Conservation (phyloP, 208 protist genomes). For the Crithidia acanthocephali region DNA sequence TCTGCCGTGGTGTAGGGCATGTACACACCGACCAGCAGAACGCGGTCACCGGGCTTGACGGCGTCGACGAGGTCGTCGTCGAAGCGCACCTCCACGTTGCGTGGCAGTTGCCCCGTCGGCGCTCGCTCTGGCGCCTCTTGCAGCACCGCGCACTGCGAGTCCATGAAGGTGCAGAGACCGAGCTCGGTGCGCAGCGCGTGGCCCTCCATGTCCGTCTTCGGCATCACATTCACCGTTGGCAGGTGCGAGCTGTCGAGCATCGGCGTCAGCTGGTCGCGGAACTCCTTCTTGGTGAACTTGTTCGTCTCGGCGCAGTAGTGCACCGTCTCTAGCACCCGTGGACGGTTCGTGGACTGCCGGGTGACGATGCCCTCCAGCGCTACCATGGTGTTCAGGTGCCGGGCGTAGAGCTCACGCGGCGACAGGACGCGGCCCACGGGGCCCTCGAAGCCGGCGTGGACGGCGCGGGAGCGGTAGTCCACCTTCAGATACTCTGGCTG, state of each 20-base stretch:
- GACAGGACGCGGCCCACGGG: conserved; percentile 95
- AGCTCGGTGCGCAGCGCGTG: conserved; percentile 98
- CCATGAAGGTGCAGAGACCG: conserved; percentile 97
- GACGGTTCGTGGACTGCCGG: conserved; percentile 92
- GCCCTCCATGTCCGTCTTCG: conserved; percentile 95
- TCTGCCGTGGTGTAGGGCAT: conserved; percentile 90
- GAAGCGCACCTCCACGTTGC: conserved; percentile 97
- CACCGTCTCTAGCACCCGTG: conserved; percentile 89
- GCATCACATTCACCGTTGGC: conserved; percentile 92
- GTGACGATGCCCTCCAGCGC: conserved; percentile 98
- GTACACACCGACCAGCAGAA: conserved; percentile 96
- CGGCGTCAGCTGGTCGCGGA: conserved; percentile 96
- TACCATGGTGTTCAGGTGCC: conserved; percentile 95
- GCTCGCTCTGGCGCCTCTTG: conserved; percentile 99
- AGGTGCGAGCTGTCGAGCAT: conserved; percentile 87
- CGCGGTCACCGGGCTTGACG: conserved; percentile 97
- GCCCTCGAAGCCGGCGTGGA: conserved; percentile 95
- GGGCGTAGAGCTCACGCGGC: conserved; percentile 93
- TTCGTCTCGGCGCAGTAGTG: conserved; percentile 97
- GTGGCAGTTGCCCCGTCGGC: conserved; percentile 98
- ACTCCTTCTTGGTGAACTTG: conserved; percentile 88
- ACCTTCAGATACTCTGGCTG: conserved; percentile 89
- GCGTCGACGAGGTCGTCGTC: conserved; percentile 98
- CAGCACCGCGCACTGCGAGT: conserved; percentile 95
- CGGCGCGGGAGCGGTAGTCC: conserved; percentile 69